Percentiles rank a stretch among this genome's conserved stretches.
Evolutionary conservation across 2,329 filamentous ascomycete genomes (phyloP).

Genomic region (Graphiopsis chlorocephala): DNA sequence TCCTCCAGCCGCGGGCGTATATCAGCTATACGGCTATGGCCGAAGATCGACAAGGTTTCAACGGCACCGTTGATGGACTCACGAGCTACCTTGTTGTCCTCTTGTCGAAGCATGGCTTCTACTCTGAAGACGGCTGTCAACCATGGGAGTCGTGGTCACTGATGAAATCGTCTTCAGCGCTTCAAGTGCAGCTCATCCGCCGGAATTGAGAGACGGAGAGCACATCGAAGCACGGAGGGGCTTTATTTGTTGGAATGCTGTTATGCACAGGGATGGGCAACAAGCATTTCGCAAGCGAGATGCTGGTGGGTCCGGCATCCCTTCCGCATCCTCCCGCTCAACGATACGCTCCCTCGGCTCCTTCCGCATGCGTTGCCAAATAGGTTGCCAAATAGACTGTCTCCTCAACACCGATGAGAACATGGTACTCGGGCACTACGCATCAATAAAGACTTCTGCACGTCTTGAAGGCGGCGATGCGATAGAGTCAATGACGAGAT

Average conservation of each 20-base stretch:
- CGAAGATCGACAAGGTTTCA: conserved; percentile 1
- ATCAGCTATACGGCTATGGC: neutral
- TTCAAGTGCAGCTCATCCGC: neutral
- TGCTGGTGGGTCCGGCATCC: neutral
- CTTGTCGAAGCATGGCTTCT: neutral
- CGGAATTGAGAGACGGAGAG: neutral
- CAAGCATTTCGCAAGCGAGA: neutral
- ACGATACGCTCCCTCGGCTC: neutral
- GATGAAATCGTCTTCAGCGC: neutral
- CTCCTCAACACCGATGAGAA: neutral
- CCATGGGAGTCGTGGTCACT: neutral
- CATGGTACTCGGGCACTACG: neutral
- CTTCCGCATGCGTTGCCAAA: neutral
- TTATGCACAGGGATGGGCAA: neutral
- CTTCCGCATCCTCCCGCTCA: neutral
- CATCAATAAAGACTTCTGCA: neutral
- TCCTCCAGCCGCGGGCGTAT: neutral
- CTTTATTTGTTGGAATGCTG: neutral
- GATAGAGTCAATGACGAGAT: neutral
- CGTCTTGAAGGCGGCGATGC: neutral
- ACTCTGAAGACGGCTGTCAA: neutral
- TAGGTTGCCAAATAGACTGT: neutral
- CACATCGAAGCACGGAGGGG: neutral
- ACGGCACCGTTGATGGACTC: neutral
- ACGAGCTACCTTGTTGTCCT: neutral